These are phyloP conservation scores for Backusella luteola DNA, from an alignment of 192 early-diverging fungal genomes.

Conservation along the genomic window DNA sequence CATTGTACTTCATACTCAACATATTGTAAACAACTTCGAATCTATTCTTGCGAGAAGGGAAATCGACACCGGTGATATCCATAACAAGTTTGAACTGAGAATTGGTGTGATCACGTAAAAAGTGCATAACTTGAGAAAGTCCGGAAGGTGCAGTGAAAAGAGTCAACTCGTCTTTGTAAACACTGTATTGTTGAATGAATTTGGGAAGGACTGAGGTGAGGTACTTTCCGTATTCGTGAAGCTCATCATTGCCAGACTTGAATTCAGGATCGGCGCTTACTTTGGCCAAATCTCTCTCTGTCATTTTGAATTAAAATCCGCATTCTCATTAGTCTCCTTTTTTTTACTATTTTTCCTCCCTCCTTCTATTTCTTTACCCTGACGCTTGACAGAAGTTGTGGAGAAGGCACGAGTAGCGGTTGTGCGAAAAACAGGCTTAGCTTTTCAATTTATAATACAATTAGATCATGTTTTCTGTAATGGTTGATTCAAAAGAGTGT, in stretches of 20 bases:
- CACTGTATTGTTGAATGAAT: conserved; percentile 94
- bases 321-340: neutral
- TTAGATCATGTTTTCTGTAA: neutral
- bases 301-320: neutral
- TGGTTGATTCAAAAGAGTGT: neutral
- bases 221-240: conserved; percentile 90
- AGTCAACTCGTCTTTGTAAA: conserved; percentile 98
- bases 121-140: conserved; percentile 76
- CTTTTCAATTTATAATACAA: conserved; percentile 1
- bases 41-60: conserved; percentile 86
- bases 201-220: conserved; percentile 85
- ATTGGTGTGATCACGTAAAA: conserved; percentile 91
- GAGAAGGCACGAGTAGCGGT: conserved; percentile 19
- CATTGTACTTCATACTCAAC: conserved; percentile 84
- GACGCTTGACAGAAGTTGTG: conserved; percentile 5
- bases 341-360: neutral
- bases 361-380: conserved; percentile 18
- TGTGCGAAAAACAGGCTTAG: conserved; percentile 15
- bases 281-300: neutral
- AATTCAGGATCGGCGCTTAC: conserved; percentile 31
- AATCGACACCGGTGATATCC: conserved; percentile 92
- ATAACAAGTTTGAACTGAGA: conserved; percentile 90
- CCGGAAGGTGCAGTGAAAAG: conserved; percentile 87
- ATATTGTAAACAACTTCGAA: conserved; percentile 98
- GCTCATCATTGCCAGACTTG: conserved; percentile 41